phyloP scores from a whole-genome alignment of 345 rosid species.

The Salix caprea region DNA sequence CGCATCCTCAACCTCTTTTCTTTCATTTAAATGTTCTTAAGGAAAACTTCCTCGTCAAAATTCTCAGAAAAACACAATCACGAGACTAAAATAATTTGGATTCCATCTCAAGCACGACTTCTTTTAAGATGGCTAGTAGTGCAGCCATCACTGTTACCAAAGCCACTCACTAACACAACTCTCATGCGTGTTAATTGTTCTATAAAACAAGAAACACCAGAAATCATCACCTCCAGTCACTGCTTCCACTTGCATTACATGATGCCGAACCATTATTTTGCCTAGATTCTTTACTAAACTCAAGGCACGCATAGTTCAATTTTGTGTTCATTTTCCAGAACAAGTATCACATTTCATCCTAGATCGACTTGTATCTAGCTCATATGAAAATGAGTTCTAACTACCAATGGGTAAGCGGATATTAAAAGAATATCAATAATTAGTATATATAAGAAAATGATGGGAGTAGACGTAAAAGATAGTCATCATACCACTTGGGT shows the following conservation, averaged over 20 bases:
- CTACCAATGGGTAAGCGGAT: neutral
- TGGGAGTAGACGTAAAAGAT: neutral
- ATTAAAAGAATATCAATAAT: neutral
- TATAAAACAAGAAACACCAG: neutral
- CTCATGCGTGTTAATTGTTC: neutral
- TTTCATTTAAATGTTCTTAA: neutral
- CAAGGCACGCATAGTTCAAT: neutral
- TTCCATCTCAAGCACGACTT: neutral
- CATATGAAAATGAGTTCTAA: neutral
- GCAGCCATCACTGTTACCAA: neutral
- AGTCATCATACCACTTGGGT: conserved; percentile 65
- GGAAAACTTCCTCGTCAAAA: too few relatives aligned
- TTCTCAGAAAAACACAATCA: too few relatives aligned
- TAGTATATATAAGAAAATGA: neutral
- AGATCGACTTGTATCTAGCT: neutral
- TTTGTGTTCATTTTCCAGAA: neutral
- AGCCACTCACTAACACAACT: neutral
- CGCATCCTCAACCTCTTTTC: neutral
- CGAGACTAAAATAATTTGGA: neutral
- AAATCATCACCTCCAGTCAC: neutral
- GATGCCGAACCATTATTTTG: neutral
- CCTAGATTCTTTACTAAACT: neutral
- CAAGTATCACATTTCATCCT: neutral
- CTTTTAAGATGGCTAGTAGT: neutral
- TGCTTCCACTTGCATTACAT: neutral